phyloP scores from a whole-genome alignment of 345 rosid species.

The Brassica juncea region DNA sequence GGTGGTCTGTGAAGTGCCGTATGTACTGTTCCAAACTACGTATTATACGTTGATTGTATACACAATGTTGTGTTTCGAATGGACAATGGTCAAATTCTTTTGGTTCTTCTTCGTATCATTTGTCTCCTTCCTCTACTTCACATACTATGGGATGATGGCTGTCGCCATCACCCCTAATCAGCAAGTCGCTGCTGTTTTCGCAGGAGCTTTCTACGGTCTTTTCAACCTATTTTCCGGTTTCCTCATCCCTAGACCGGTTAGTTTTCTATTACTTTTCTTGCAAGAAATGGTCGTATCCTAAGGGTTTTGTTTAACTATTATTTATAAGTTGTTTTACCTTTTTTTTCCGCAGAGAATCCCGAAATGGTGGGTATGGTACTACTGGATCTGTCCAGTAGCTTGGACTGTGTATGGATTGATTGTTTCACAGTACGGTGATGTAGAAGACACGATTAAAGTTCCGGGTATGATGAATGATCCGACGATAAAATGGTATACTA shows the following conservation, averaged over 20 bases:
- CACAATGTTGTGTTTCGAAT: conserved; percentile 72
- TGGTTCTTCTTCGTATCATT: conserved; percentile 84
- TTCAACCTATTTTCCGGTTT: conserved; percentile 90
- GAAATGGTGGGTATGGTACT: conserved; percentile 92
- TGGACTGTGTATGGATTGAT: conserved; percentile 80
- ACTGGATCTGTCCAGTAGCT: conserved; percentile 83
- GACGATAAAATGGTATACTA: conserved; percentile 47
- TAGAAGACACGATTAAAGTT: conserved; percentile 42
- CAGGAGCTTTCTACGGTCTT: conserved; percentile 67
- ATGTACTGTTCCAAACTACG: conserved; percentile 62
- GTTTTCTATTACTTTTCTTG: conserved; percentile 11
- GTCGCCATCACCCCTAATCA: conserved; percentile 82
- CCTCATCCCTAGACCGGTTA: conserved; percentile 81
- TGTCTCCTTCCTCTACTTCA: conserved; percentile 86
- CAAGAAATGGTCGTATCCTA: conserved; percentile 2
- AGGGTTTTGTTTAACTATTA: not conserved
- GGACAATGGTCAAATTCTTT: conserved; percentile 70
- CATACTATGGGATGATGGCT: conserved; percentile 95
- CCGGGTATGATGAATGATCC: conserved; percentile 43
- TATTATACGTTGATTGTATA: conserved; percentile 68
- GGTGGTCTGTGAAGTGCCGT: conserved; percentile 74
- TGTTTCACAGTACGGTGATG: conserved; percentile 70
- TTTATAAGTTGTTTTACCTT: not conserved
- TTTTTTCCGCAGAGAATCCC: conserved; percentile 49
- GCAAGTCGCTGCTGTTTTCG: conserved; percentile 76